phyloP scores from a whole-genome alignment of 192 early-diverging fungal genomes.

The Diversispora epigaea region DNA sequence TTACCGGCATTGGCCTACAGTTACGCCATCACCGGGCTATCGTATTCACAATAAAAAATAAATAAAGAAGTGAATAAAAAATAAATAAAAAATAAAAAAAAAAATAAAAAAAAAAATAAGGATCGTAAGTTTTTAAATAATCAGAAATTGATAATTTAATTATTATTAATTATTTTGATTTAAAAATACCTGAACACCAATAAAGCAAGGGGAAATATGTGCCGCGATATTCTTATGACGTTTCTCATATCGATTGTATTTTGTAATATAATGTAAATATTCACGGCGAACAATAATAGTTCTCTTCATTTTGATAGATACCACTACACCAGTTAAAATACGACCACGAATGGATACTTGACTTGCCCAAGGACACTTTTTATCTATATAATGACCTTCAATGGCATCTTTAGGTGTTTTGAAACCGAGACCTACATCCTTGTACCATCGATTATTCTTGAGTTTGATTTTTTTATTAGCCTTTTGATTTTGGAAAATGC shows the following conservation, averaged over 20 bases:
- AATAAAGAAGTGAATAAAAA: no score
- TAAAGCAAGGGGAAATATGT: slow-evolving; percentile 92
- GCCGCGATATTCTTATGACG: slow-evolving; percentile 99
- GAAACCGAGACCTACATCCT: slow-evolving; percentile 98
- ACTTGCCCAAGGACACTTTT: slow-evolving; percentile 99
- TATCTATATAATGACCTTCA: slow-evolving; percentile 98
- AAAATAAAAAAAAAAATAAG: slow-evolving; percentile 14
- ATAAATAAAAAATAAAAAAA: no score
- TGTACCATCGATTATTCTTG: slow-evolving; percentile 91
- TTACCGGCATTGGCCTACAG: slow-evolving; percentile 96
- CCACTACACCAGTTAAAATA: slow-evolving; percentile 90
- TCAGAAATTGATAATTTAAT: neutral
- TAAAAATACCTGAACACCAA: slow-evolving; percentile 65
- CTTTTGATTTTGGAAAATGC: slow-evolving; percentile 93
- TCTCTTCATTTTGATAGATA: slow-evolving; percentile 98
- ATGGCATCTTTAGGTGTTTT: slow-evolving; percentile 99
- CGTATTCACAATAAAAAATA: no score
- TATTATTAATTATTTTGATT: slow-evolving; percentile 37
- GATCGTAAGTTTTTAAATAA: no score
- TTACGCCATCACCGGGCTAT: slow-evolving; percentile 83
- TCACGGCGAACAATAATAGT: slow-evolving; percentile 98
- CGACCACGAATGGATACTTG: slow-evolving; percentile 97
- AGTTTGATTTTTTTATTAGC: slow-evolving; percentile 67
- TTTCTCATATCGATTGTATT: slow-evolving; percentile 99
- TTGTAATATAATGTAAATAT: slow-evolving; percentile 99